A percentile compares a stretch with the other conserved stretches of the same genome.
phyloP scores from a whole-genome alignment of 129 eudicot genomes.

The Flaveria linearis region DNA sequence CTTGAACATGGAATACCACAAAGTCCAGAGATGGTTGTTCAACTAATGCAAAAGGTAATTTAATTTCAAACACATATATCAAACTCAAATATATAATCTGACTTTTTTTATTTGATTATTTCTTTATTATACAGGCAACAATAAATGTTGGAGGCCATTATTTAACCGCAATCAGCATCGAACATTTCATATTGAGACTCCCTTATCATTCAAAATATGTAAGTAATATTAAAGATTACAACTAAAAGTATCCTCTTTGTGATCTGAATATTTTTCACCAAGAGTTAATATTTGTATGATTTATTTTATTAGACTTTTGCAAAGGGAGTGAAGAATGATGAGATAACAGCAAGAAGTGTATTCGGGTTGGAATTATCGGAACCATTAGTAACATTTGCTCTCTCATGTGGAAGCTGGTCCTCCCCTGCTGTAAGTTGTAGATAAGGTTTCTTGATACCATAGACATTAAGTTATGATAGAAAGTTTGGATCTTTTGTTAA shows the following conservation, averaged over 20 bases:
- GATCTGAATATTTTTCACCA: slow-evolving; percentile 7
- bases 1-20: slow-evolving; percentile 82
- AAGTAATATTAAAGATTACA: slow-evolving; percentile 24
- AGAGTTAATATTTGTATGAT: not conserved
- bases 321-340: slow-evolving; percentile 67
- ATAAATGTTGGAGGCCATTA: slow-evolving; percentile 80
- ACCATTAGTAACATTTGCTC: slow-evolving; percentile 92
- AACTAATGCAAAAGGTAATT: slow-evolving; percentile 85
- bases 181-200: slow-evolving; percentile 82
- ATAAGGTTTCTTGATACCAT: slow-evolving; percentile 28
- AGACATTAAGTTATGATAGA: not conserved
- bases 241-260: not conserved
- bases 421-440: slow-evolving; percentile 89
- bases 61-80: slow-evolving; percentile 15
- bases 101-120: not conserved
- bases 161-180: slow-evolving; percentile 75
- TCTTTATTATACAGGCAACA: slow-evolving; percentile 60
- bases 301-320: slow-evolving; percentile 52
- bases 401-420: slow-evolving; percentile 98
- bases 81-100: not conserved
- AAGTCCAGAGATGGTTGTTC: slow-evolving; percentile 77
- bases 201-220: slow-evolving; percentile 90
- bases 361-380: slow-evolving; percentile 89
- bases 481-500: not conserved
- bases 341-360: slow-evolving; percentile 57